Evolutionary conservation across 2,329 filamentous ascomycete genomes (phyloP).

Genomic region (Monosporascus sp.): DNA sequence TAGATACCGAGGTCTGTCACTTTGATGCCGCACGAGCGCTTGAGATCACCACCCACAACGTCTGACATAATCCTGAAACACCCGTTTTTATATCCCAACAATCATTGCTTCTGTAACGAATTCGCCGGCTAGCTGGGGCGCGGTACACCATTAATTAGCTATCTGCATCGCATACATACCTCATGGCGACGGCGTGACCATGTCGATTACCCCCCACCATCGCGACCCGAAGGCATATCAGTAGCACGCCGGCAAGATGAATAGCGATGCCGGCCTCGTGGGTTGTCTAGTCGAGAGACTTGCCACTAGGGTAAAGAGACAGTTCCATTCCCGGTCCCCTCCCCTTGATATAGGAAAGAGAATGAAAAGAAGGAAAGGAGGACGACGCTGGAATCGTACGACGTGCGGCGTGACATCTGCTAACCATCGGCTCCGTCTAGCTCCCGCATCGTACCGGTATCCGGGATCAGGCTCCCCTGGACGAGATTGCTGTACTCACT

Average conservation of each 20-base stretch:
- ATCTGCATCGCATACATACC: background rate
- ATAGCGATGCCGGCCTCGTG: slow-evolving; percentile 54
- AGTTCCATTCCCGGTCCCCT: background rate
- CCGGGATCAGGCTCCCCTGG: slow-evolving; percentile 51
- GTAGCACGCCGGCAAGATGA: slow-evolving; percentile 38
- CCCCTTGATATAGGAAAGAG: too few species aligned
- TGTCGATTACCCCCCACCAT: slow-evolving; percentile 24
- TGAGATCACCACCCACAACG: too few species aligned
- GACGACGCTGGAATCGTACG: background rate
- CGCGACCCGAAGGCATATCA: slow-evolving; percentile 25
- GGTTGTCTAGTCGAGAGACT: slow-evolving; percentile 58
- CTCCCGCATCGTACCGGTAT: slow-evolving; percentile 60
- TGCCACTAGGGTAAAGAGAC: slow-evolving; percentile 48
- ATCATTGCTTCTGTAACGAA: too few species aligned
- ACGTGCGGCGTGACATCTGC: background rate
- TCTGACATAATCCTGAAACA: too few species aligned
- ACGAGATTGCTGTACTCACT: slow-evolving; percentile 56
- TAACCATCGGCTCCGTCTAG: slow-evolving; percentile 28
- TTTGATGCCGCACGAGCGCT: too few species aligned
- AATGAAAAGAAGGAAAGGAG: too few species aligned
- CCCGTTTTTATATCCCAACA: too few species aligned
- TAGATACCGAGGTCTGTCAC: too few species aligned
- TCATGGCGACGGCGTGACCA: slow-evolving; percentile 26
- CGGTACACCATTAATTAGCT: background rate
- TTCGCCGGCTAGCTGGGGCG: too few species aligned